A percentile compares a stretch with the other conserved stretches of the same genome.
phyloP scores from a whole-genome alignment of 148 eudicot species.

The Persicaria tinctoria region DNA sequence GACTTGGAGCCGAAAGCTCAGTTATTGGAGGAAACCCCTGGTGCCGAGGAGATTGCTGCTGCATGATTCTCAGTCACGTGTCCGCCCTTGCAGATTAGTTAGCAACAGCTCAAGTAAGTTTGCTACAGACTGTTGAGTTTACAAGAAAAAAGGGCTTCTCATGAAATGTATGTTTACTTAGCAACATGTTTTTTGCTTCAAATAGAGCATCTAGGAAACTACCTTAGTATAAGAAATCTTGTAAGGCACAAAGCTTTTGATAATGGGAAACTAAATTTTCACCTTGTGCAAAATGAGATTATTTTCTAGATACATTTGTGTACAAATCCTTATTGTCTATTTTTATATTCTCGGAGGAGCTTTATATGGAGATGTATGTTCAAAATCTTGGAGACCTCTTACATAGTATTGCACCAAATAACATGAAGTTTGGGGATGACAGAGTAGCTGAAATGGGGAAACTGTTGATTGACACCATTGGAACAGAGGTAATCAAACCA shows the following conservation, averaged over 20 bases:
- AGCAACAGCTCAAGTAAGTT: background rate
- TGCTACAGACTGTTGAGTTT: background rate
- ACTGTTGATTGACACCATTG: too few relatives aligned
- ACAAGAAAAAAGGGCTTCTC: background rate
- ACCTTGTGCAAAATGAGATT: background rate
- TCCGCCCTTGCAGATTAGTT: background rate
- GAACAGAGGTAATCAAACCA: too few relatives aligned
- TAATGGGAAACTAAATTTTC: background rate
- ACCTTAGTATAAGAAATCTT: background rate
- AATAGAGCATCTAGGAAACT: background rate
- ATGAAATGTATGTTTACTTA: background rate
- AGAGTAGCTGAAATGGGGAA: too few relatives aligned
- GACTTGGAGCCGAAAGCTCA: slow-evolving; percentile 83
- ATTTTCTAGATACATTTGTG: too few relatives aligned
- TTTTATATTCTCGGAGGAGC: too few relatives aligned
- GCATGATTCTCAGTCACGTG: slow-evolving; percentile 32
- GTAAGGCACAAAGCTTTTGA: background rate
- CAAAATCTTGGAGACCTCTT: too few relatives aligned
- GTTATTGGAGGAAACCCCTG: slow-evolving; percentile 44
- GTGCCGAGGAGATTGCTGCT: slow-evolving; percentile 46
- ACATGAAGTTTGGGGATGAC: too few relatives aligned
- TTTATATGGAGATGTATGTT: too few relatives aligned
- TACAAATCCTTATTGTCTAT: too few relatives aligned
- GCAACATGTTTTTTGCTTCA: background rate
- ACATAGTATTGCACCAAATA: too few relatives aligned